These are phyloP conservation scores for Penicillium pancosmium DNA, from an alignment of 495 filamentous ascomycete species.

Conservation along the genomic window DNA sequence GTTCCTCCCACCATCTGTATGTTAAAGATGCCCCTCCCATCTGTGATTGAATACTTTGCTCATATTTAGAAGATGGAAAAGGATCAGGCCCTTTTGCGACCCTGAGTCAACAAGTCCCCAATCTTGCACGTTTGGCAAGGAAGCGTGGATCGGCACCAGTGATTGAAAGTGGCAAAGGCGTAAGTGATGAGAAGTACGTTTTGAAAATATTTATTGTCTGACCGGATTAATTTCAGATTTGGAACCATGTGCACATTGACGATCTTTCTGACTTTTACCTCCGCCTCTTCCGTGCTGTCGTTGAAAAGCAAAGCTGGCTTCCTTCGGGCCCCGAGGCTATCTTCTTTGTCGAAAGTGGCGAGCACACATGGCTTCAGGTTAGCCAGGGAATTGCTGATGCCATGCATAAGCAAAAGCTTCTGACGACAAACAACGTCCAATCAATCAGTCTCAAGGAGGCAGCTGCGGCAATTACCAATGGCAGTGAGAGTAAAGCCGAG, in stretches of 20 bases:
- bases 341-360: conserved; percentile 47
- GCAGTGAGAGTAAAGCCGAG: conserved; percentile 33
- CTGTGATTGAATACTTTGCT: not conserved
- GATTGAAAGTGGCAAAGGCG: conserved; percentile 10
- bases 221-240: conserved; percentile 34
- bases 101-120: conserved; percentile 5
- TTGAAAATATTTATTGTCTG: conserved; percentile 7
- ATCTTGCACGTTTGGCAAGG: conserved; percentile 4
- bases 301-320: conserved; percentile 27
- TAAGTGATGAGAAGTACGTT: not conserved
- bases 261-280: conserved; percentile 49
- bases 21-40: not conserved
- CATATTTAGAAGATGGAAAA: conserved; percentile 1
- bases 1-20: conserved; percentile 49
- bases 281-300: conserved; percentile 16
- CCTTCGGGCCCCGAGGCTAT: conserved; percentile 46
- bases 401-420: conserved; percentile 27
- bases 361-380: conserved; percentile 42
- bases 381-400: conserved; percentile 40
- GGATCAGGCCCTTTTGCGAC: conserved; percentile 6
- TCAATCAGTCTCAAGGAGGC: conserved; percentile 36
- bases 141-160: not conserved
- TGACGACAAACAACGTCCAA: conserved; percentile 33
- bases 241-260: conserved; percentile 51
- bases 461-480: conserved; percentile 26